Evolutionary conservation across 78 protist genomes (phyloP), one percentile per base, ranked within the genome.

Genomic region (Creolimax fragrantissima): DNA sequence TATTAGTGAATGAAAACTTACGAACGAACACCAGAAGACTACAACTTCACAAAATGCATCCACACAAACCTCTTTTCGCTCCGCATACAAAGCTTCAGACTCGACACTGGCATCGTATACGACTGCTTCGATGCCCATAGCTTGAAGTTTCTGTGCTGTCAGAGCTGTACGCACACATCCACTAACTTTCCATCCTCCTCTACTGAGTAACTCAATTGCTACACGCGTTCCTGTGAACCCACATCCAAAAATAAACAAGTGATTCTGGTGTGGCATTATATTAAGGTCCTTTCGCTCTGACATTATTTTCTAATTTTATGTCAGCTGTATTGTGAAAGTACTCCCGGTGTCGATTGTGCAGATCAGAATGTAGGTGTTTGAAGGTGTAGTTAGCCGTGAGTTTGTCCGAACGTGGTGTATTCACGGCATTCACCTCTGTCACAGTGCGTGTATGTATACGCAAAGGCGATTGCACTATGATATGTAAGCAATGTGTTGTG

Each of bases 221-320:
- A 43, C 4, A 17, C 41, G 84, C 42, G 3, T 3, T 42, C 93
- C 93, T 35, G 17, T 5, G 90, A 45, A 92, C 7, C 93, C 93
- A 3, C 83, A 83, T 5, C 93, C 93, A 0, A 85, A 44, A 5
- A 92, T 67, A 45, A 92, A 85, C 42, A 92, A n/a, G 24, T 35
- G 41, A 32, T 42, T 35, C 44, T 47, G 5, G 84, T 37, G 35
- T 83, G 42, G 24, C 2, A 24, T 39, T 83, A 5, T 39, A 24
- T 37, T 83, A 5, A 83, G 6, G 86, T 24, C 74, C 74, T 0
- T 58, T 32, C 0, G 74, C 74, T 58, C 0, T 17, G 74, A 58
- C 24, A 58, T 58, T 58, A 58, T 58, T 17, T 58, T 32, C 0
- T 58, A 24, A 58, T 17, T 1, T 32, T 58, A 24, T 58, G 24